Base-by-base conservation (phyloP, 169 alveolate genomes). In the Plasmodium vinckei region DNA sequence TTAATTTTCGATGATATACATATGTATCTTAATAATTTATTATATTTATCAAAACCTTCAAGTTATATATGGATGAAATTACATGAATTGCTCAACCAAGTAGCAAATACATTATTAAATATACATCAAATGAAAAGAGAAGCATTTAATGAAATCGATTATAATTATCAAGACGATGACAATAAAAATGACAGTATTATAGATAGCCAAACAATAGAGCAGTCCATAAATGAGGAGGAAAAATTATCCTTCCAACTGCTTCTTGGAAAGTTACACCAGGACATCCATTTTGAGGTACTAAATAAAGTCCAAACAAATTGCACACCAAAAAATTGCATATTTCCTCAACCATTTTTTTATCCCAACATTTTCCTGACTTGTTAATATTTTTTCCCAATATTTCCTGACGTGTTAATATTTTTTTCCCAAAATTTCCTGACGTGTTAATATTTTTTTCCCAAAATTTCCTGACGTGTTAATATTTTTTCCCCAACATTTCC, bases 31-130 rank as follows among this genome's bases (percentile, higher is more conserved):
- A 79, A 79, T 25, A 79, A 79, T 19, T 79, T 79, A 21, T 56
- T 79, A 33, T 79, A 27, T 69, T n/a, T 79, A 10, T 79, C 89
- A 9, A 79, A 79, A 23, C 89, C 89, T 17, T 79, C 89, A 5
- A 79, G 89, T 21, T 65, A 65, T 44, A 79, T 54, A 19, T 79
- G 89, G 89, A 79, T 79, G 89, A 79, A 65, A 17, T 42, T 79
- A 44, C 89, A 79, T n/a, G 89, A 79, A 44, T 12, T 79, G 12
- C 67, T 79, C 0, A 39, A 47, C 5, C 89, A 79, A 65, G 25
- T 79, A 49, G 53, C 79, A 4, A 56, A 42, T 44, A 53, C 72
- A n/a, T 65, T 79, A 49, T 65, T 21, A 0, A 60, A 64, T 39
- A 25, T 79, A 25, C 89, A 88, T 9, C 88, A 57, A 19, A 60